A percentile compares a stretch with the other conserved stretches of the same genome.
These are phyloP conservation scores for Cenchrus purpureus DNA, from an alignment of 176 grass and related monocot genomes.

Conservation along the genomic window DNA sequence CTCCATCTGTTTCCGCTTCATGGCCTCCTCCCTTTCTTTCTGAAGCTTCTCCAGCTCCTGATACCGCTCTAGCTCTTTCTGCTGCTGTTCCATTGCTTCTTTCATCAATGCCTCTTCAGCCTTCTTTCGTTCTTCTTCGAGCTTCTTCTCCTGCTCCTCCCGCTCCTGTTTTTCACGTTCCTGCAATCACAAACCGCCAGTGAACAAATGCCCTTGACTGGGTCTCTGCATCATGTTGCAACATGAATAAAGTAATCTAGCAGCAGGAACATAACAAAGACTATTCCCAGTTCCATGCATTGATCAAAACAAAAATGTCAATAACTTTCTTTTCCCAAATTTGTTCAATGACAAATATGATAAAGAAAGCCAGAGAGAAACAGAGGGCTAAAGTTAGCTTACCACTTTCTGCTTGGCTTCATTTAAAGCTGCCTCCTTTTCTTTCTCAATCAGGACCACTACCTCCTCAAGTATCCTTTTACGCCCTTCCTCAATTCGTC, in stretches of 20 bases:
- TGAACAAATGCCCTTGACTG: background rate
- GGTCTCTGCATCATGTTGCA: background rate
- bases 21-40: constrained; percentile 86
- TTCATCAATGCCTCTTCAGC: constrained; percentile 80
- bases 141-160: constrained; percentile 88
- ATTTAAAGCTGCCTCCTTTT: constrained; percentile 75
- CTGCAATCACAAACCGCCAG: constrained; percentile 34
- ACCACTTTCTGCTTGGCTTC: constrained; percentile 81
- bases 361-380: background rate
- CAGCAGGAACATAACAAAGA: background rate
- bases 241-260: constrained; percentile 14
- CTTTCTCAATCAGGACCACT: constrained; percentile 79
- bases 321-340: background rate
- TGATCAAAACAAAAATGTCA: constrained; percentile 10
- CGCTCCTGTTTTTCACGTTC: constrained; percentile 75
- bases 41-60: constrained; percentile 88
- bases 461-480: constrained; percentile 84
- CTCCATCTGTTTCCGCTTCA: constrained; percentile 82
- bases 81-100: constrained; percentile 82
- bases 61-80: constrained; percentile 94
- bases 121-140: constrained; percentile 83
- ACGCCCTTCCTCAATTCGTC: constrained; percentile 80
- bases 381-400: constrained; percentile 17
- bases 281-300: background rate
- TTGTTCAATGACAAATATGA: constrained; percentile 12